Evolutionary conservation across 768 basidiomycete genomes (phyloP), one percentile per base, ranked within the genome.

Genomic region (Tulasnella sp.): DNA sequence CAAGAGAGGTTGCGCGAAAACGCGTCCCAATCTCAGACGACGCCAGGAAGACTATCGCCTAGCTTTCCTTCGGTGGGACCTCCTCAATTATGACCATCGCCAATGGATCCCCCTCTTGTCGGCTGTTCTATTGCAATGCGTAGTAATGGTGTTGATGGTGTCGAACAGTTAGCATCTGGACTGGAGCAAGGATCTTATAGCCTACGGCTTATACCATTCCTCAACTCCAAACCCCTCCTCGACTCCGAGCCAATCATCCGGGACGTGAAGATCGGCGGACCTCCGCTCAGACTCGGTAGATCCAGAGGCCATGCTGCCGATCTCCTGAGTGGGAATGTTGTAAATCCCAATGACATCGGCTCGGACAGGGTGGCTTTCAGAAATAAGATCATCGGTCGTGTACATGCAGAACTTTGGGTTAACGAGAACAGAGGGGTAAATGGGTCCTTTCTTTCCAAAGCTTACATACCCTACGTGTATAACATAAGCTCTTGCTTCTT

Each of bases 351-450:
- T 65, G 79, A 86, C 22, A 72, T 80, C 30, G 82, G 80, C 49
- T 80, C 85, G 34, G 84, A 83, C 71, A 92, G 92, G 68, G 83
- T 97, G 49, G 92, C 92, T 0, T 98, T 98, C 78, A 87, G 88
- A 72, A 83, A 80, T 70, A 97, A 97, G 71, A 93, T 97, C 70
- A 92, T 98, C 66, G 89, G 86, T 42, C 78, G 94, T 42, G 83
- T 85, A 0, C 94, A 97, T 69, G 94, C 94, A 0, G 94, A 98
- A 77, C 83, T 97, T 31, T 96, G 92, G 91, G 77, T 81, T 50
- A 73, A 74, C 62, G 63, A 66, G 8, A 69, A 68, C 25, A 73
- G 72, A 21, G 71, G 70, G 67, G 72, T 71, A 54, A 64, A 70
- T 65, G 4, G 29, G 17, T 49, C 15, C 34, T 17, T 59, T 42